Percentiles rank a stretch among this genome's conserved stretches.
These are phyloP conservation scores for Solanum medicagineum DNA, from an alignment of 257 asterid species.

Conservation along the genomic window DNA sequence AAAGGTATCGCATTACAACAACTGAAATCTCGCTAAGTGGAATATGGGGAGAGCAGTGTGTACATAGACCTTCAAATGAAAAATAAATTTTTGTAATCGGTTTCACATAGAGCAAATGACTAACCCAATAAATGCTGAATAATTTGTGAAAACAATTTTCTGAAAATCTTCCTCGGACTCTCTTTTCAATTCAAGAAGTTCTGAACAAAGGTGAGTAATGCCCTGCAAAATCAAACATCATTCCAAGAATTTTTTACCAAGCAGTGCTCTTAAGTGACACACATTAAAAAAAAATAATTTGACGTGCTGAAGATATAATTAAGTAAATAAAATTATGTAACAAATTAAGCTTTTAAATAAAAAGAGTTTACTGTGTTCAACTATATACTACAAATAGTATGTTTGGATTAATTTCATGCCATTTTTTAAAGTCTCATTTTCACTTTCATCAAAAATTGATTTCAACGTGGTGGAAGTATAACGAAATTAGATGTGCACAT, in stretches of 20 bases:
- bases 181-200: conserved; percentile 63
- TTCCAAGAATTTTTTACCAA: neutral
- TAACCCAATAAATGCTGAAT: conserved; percentile 53
- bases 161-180: conserved; percentile 70
- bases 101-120: neutral
- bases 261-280: neutral
- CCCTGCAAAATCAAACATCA: conserved; percentile 29
- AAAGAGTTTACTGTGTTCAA: neutral
- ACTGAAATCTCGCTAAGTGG: neutral
- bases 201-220: conserved; percentile 65
- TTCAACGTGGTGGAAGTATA: neutral
- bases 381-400: neutral
- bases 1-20: neutral
- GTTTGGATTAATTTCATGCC: neutral
- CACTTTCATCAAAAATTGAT: neutral
- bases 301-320: neutral
- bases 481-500: neutral
- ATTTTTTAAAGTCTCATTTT: neutral
- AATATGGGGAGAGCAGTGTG: neutral
- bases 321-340: neutral
- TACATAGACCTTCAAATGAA: neutral
- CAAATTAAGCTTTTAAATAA: neutral
- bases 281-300: neutral
- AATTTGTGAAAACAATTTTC: conserved; percentile 46
- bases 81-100: neutral